Evolutionary conservation across 371 early-diverging fungal genomes (phyloP).

Genomic region (Fennellomyces sp.): DNA sequence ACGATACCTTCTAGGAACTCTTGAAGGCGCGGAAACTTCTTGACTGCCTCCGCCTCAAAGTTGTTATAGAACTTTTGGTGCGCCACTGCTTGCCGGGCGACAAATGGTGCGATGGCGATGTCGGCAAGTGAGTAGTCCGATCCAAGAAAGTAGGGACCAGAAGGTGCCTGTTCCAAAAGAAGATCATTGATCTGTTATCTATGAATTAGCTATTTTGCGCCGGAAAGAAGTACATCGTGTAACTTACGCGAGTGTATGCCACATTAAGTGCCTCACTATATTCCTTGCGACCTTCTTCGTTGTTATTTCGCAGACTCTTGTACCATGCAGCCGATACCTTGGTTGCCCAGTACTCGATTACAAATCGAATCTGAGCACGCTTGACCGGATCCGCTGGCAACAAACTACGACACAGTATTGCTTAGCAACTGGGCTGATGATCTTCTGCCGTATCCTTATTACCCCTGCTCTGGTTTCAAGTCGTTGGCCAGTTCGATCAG

Average conservation of each 20-base stretch:
- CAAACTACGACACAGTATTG: slow-evolving; percentile 19
- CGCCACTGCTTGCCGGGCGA: slow-evolving; percentile 28
- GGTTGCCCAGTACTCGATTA: slow-evolving; percentile 54
- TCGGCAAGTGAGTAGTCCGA: slow-evolving; percentile 63
- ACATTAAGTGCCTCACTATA: slow-evolving; percentile 17
- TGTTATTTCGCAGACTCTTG: slow-evolving; percentile 20
- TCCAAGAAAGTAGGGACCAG: slow-evolving; percentile 69
- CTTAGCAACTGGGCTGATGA: background rate
- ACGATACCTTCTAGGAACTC: slow-evolving; percentile 34
- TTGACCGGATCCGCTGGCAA: slow-evolving; percentile 46
- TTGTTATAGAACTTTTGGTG: slow-evolving; percentile 17
- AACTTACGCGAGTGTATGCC: slow-evolving; percentile 33
- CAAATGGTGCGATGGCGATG: slow-evolving; percentile 55
- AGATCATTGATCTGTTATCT: slow-evolving; percentile 38
- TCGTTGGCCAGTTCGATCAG: slow-evolving; percentile 55
- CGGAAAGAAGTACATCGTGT: background rate
- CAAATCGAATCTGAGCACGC: slow-evolving; percentile 53
- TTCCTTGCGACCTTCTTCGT: slow-evolving; percentile 24
- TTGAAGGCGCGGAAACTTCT: slow-evolving; percentile 26
- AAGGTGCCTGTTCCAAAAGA: slow-evolving; percentile 42
- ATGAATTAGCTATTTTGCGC: slow-evolving; percentile 3
- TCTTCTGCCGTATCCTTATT: slow-evolving; percentile 17
- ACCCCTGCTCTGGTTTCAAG: slow-evolving; percentile 51
- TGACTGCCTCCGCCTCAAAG: slow-evolving; percentile 17
- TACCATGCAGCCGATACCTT: slow-evolving; percentile 38